Evolutionary conservation across 257 asterid species (phyloP), one percentile per base, ranked within the genome.

Genomic region (Solanum acaule): DNA sequence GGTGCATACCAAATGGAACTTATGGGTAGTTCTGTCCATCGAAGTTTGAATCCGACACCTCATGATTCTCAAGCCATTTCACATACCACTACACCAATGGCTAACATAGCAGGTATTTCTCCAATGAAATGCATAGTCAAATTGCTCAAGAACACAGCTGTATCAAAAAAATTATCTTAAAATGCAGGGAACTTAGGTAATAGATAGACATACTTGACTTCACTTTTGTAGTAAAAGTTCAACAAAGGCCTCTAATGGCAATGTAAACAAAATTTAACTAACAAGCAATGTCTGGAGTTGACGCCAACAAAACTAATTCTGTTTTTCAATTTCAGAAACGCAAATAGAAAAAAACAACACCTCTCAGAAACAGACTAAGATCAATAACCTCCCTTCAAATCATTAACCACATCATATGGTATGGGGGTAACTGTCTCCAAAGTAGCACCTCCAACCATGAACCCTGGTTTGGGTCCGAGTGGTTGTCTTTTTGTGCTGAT

Each of bases 361-460:
- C 81, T 25, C 23, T 52, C n/a, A 56, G 31, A 34, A 67, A 67
- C 14, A 46, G 31, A 6, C 46, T 72, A 68, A 85, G 22, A 70
- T 86, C 85, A 95, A 84, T 96, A 95, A n/a, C 99, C 98, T 15
- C 99, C 99, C 94, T 96, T 95, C 91, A 96, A 98, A 89, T 96
- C 99, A 34, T 96, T 96, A 86, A 96, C 98, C 27, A 96, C 99
- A 90, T 96, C 99, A 67, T 95, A 96, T 6, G 98, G 98, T 49
- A 96, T 96, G 56, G 98, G 98, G 15, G 98, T 96, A 88, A 96
- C 98, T 6, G 99, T 95, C 90, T 96, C 98, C 83, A 96, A 88
- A 1, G 95, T 92, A 6, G 95, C 92, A 25, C 98, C 98, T 89
- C 78, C 94, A 23, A 95, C 98, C 98, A 95, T 92, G 86, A 94